Evolutionary conservation across 768 basidiomycete species (phyloP).

Genomic region (Tricholoma flavovirens): DNA sequence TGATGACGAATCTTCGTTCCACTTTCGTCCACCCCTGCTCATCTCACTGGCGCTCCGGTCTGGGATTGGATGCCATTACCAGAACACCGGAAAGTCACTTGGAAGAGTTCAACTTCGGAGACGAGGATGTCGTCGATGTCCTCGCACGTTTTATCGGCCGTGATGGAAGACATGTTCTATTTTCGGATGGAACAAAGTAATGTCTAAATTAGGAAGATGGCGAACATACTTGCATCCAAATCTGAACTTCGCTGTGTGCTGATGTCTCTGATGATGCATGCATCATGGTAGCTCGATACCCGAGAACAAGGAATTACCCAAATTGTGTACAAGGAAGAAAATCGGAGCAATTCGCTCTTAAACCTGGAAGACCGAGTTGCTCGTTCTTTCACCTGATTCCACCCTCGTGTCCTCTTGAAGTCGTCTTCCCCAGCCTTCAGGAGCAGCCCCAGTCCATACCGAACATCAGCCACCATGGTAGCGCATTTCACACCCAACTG

Average conservation of each 20-base stretch:
- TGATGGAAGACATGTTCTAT: background rate
- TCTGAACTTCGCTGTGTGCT: slow-evolving; percentile 7
- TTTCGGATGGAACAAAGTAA: slow-evolving; percentile 27
- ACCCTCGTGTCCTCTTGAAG: slow-evolving; percentile 26
- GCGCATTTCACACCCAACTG: slow-evolving; percentile 39
- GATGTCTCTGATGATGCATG: too few species aligned
- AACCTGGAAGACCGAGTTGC: slow-evolving; percentile 17
- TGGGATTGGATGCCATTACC: background rate
- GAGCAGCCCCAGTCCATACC: slow-evolving; percentile 8
- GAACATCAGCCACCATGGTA: slow-evolving; percentile 17
- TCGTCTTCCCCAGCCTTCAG: slow-evolving; percentile 9
- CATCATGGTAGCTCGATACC: too few species aligned
- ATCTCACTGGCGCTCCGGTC: background rate
- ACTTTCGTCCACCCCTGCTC: too few species aligned
- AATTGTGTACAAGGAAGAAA: slow-evolving; percentile 33
- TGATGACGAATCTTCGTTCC: too few species aligned
- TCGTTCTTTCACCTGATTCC: slow-evolving; percentile 27
- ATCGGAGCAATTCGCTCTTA: slow-evolving; percentile 30
- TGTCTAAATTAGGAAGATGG: slow-evolving; percentile 24
- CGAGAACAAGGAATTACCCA: slow-evolving; percentile 38
- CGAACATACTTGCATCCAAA: slow-evolving; percentile 23
- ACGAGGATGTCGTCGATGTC: background rate
- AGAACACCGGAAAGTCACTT: too few species aligned
- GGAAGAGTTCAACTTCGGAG: too few species aligned
- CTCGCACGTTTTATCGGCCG: background rate